These are phyloP conservation scores for Cladophialophora carrionii DNA, from an alignment of 2,329 filamentous ascomycete species.

Conservation along the genomic window DNA sequence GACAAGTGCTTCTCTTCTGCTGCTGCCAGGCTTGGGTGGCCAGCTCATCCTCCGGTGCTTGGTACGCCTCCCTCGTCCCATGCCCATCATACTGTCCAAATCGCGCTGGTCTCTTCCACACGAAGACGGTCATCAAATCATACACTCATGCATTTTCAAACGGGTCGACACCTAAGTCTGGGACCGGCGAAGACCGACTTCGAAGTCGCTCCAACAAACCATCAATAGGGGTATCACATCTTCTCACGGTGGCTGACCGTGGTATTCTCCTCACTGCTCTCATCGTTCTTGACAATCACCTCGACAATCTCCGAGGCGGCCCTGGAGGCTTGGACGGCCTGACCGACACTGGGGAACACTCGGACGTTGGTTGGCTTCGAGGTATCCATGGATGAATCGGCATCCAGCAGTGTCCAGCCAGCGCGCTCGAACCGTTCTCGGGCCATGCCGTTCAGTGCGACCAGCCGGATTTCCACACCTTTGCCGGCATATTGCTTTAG, in stretches of 20 bases:
- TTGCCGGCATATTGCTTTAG: constrained; percentile 56
- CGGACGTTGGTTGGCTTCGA: constrained; percentile 21
- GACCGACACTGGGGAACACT: constrained; percentile 30
- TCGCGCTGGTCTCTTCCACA: too few species aligned
- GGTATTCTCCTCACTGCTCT: constrained; percentile 26
- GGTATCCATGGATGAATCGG: constrained; percentile 13
- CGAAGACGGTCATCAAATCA: constrained; percentile 14
- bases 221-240: constrained; percentile 13
- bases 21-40: neutral
- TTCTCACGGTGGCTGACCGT: constrained; percentile 30
- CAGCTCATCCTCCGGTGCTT: neutral
- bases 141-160: constrained; percentile 12
- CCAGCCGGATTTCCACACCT: constrained; percentile 54
- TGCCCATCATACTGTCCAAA: neutral
- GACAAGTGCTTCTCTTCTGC: constrained; percentile 4
- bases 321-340: constrained; percentile 31
- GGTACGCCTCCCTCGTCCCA: neutral
- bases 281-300: constrained; percentile 30
- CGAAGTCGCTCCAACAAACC: neutral
- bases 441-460: constrained; percentile 52
- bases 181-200: neutral
- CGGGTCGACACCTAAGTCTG: neutral
- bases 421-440: constrained; percentile 42
- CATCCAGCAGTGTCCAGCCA: constrained; percentile 41
- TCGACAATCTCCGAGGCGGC: constrained; percentile 24